phyloP scores from a whole-genome alignment of 257 asterid species.

The Knoxia roxburghii region DNA sequence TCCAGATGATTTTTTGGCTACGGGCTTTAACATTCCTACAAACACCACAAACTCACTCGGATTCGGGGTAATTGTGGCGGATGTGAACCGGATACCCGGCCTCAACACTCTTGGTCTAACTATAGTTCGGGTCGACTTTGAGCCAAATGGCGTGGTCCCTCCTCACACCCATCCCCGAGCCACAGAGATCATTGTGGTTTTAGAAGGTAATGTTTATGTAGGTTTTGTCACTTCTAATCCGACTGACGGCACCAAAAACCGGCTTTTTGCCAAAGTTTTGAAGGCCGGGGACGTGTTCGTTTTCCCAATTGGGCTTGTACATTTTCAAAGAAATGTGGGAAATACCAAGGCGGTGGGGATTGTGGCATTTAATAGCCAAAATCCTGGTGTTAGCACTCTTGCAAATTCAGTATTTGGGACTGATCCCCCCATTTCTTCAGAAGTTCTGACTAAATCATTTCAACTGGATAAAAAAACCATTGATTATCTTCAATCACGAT shows the following conservation, averaged over 20 bases:
- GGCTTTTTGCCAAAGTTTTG: slow-evolving; percentile 22
- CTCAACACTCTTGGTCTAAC: slow-evolving; percentile 37
- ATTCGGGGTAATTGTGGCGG: slow-evolving; percentile 14
- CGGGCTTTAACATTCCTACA: slow-evolving; percentile 25
- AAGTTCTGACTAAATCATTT: slow-evolving; percentile 16
- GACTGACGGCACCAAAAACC: slow-evolving; percentile 16
- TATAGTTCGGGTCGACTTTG: slow-evolving; percentile 21
- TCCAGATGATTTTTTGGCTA: slow-evolving; percentile 19
- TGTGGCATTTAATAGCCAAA: slow-evolving; percentile 30
- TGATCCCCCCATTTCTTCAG: slow-evolving; percentile 19
- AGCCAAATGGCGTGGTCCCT: slow-evolving; percentile 23
- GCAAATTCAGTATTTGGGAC: slow-evolving; percentile 34
- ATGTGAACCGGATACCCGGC: slow-evolving; percentile 28
- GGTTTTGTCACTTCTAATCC: slow-evolving; percentile 37
- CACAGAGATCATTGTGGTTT: slow-evolving; percentile 26
- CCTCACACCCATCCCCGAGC: slow-evolving; percentile 39
- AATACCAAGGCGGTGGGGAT: slow-evolving; percentile 17
- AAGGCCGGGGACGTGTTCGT: slow-evolving; percentile 16
- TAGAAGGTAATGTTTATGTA: slow-evolving; percentile 25
- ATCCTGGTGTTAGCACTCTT: slow-evolving; percentile 30
- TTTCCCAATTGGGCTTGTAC: slow-evolving; percentile 32
- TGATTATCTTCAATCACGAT: slow-evolving; percentile 4
- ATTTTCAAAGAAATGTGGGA: slow-evolving; percentile 26
- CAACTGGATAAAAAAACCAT: slow-evolving; percentile 12
- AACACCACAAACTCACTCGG: slow-evolving; percentile 20